Conservation (phyloP, 2,329 filamentous ascomycete species). For the Aspergillus pseudoviridinutans region DNA sequence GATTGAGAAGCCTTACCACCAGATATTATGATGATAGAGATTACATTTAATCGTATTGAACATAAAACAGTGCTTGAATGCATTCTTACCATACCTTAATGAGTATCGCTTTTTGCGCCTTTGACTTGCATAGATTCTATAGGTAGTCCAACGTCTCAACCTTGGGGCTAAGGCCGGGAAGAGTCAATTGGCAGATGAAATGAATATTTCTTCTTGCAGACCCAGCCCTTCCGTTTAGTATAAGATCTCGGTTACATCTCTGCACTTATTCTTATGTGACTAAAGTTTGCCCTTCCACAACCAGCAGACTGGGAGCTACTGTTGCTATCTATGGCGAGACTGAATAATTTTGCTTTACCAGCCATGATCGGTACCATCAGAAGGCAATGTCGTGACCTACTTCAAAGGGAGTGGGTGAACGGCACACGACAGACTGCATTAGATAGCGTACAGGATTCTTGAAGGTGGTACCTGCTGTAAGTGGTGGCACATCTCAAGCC, state of each 20-base stretch:
- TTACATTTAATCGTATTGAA: neutral
- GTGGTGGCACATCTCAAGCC: too few species aligned
- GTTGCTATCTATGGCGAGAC: neutral
- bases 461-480: too few species aligned
- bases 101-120: neutral
- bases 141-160: neutral
- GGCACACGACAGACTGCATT: too few species aligned
- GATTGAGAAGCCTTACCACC: constrained; percentile 10
- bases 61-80: neutral
- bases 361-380: neutral
- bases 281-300: neutral
- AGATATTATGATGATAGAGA: neutral
- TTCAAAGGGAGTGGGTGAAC: too few species aligned
- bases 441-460: too few species aligned
- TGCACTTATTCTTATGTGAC: too few species aligned
- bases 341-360: neutral
- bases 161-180: too few species aligned
- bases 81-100: neutral
- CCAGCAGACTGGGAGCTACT: neutral
- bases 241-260: too few species aligned
- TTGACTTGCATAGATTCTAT: neutral
- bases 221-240: neutral
- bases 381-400: neutral
- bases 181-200: neutral
- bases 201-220: too few species aligned